A percentile compares a stretch with the other conserved stretches of the same genome.
These are phyloP conservation scores for Talaromyces stipitatus DNA, from an alignment of 495 filamentous ascomycete species.

Conservation along the genomic window DNA sequence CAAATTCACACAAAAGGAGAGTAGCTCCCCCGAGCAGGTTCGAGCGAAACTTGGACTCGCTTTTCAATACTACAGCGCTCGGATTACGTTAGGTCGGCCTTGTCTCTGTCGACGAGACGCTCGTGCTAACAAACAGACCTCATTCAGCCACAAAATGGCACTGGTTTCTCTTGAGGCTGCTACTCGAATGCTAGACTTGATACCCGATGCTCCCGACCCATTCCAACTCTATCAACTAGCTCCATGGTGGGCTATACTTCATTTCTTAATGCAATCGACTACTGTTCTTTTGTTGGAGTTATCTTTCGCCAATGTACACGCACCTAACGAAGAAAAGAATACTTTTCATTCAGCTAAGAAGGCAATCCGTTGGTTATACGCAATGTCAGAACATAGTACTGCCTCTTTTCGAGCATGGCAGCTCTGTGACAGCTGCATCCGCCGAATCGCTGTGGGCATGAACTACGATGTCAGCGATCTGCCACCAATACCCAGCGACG, in stretches of 20 bases:
- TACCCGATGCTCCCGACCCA: constrained; percentile 40
- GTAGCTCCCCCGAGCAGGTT: constrained; percentile 23
- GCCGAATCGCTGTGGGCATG: constrained; percentile 34
- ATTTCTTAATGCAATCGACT: constrained; percentile 57
- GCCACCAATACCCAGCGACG: constrained; percentile 19
- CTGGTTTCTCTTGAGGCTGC: constrained; percentile 49
- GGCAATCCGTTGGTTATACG: constrained; percentile 44
- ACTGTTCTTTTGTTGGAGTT: constrained; percentile 56
- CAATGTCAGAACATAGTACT: constrained; percentile 46
- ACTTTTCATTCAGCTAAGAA: constrained; percentile 46
- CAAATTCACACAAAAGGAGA: constrained; percentile 37
- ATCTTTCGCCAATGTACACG: constrained; percentile 48
- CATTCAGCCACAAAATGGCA: constrained; percentile 51
- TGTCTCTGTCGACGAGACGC: constrained; percentile 55
- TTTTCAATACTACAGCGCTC: constrained; percentile 52
- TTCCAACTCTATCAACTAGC: constrained; percentile 44
- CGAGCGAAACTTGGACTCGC: constrained; percentile 42
- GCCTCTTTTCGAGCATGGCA: constrained; percentile 51
- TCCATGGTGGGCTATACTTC: constrained; percentile 61
- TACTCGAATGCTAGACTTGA: constrained; percentile 40
- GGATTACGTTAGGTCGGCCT: constrained; percentile 55
- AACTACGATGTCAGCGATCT: constrained; percentile 33
- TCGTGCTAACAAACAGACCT: constrained; percentile 30
- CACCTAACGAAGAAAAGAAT: constrained; percentile 40
- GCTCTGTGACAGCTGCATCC: constrained; percentile 41